Base-by-base conservation (phyloP, 108 stramenopile genomes). In the Schizochytrium sp. region DNA sequence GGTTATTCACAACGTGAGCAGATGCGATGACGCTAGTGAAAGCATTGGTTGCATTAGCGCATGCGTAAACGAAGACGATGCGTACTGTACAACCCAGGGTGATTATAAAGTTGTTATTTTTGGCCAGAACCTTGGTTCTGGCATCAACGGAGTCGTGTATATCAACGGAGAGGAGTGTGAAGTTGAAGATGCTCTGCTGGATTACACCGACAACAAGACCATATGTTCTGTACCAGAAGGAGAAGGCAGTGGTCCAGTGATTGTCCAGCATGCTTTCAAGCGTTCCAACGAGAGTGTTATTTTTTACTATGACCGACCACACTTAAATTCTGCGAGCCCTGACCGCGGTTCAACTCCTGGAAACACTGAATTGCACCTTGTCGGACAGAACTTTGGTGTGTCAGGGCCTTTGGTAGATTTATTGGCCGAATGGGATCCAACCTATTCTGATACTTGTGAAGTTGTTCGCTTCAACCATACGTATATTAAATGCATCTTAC, bases 281-380 rank as follows among this genome's bases (percentile, higher is more conserved):
- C 4, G 45, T 5, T 83, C 76, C 47, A 53, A 83, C 5, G 50
- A 83, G 28, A 28, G 38, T 10, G 28, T 83, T 2, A 13, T 28
- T 42, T 83, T 83, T 28, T 83, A 17, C 28, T 83, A 83, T 42
- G 76, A 49, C 13, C 53, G 38, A 53, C 76, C 76, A 38, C 76
- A 55, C 2, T n/a, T 83, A 7, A 55, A 5, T 1, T 47, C 10
- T 28, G 53, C 55, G 5, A 83, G 28, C 28, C 76, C 76, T 3
- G 47, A 49, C 5, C 38, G 50, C 45, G 19, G 19, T 53, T 55
- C 76, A 38, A 83, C 76, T 5, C 10, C 10, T 5, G 76, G 76
- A 5, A 50, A 1, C 47, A 5, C 47, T 5, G 40, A 56, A 7
- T 38, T 83, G 76, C 10, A 10, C 47, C 49, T 83, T 3, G 0